Conservation (phyloP, 2,329 filamentous ascomycete genomes). For the Trichoderma sp. region DNA sequence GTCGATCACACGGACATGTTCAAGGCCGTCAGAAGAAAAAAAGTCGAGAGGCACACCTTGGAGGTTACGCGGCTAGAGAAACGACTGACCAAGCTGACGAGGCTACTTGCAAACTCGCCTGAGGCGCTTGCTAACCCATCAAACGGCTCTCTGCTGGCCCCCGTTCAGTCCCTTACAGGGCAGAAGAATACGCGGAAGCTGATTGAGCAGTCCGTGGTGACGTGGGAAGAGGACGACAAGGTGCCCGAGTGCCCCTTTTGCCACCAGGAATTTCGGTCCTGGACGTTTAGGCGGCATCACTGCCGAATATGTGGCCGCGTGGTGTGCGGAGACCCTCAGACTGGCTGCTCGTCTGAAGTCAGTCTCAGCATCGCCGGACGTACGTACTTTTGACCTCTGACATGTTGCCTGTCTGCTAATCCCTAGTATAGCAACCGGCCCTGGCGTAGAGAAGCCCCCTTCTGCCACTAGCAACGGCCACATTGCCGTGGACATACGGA, state of each 20-base stretch:
- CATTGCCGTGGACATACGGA: slow-evolving; percentile 77
- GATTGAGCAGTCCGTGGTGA: slow-evolving; percentile 88
- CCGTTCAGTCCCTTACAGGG: slow-evolving; percentile 63
- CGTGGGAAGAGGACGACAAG: slow-evolving; percentile 88
- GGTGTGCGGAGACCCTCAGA: slow-evolving; percentile 85
- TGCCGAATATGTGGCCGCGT: slow-evolving; percentile 92
- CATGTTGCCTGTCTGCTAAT: neutral
- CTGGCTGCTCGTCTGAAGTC: slow-evolving; percentile 81
- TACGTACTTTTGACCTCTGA: slow-evolving; percentile 33
- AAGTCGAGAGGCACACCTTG: slow-evolving; percentile 80
- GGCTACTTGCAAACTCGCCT: slow-evolving; percentile 75
- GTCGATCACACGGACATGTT: slow-evolving; percentile 76
- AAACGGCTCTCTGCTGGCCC: slow-evolving; percentile 59
- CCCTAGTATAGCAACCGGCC: slow-evolving; percentile 29
- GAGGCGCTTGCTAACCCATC: slow-evolving; percentile 57
- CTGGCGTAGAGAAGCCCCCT: slow-evolving; percentile 48
- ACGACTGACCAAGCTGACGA: slow-evolving; percentile 84
- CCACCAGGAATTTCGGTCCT: slow-evolving; percentile 91
- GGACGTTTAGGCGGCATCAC: slow-evolving; percentile 91
- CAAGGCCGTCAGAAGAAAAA: slow-evolving; percentile 68
- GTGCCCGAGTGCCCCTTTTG: slow-evolving; percentile 89
- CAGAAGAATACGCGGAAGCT: slow-evolving; percentile 76
- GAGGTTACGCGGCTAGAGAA: slow-evolving; percentile 92
- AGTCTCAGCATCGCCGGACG: slow-evolving; percentile 71
- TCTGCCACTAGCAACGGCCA: slow-evolving; percentile 45